A percentile compares a stretch with the other conserved stretches of the same genome.
These are phyloP conservation scores for Talaromyces funiculosus DNA, from an alignment of 2,329 filamentous ascomycete genomes.

Conservation along the genomic window DNA sequence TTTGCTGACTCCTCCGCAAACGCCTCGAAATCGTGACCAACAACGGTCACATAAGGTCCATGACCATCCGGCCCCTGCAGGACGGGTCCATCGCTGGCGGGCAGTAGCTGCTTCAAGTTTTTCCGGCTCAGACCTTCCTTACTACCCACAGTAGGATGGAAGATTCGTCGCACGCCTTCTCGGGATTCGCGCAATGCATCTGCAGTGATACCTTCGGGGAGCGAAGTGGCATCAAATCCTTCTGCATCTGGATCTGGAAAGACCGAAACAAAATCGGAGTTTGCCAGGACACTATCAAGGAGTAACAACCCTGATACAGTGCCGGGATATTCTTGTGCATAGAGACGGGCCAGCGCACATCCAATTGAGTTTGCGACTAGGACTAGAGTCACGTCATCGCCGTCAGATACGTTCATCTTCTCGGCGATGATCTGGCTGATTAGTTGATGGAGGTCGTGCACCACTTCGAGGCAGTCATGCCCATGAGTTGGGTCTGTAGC, in stretches of 20 bases:
- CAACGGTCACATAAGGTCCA: conserved; percentile 43
- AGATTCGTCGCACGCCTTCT: conserved; percentile 32
- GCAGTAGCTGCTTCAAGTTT: conserved; percentile 41
- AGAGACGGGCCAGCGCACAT: conserved; percentile 49
- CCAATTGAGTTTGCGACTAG: conserved; percentile 52
- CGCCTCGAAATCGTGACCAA: conserved; percentile 50
- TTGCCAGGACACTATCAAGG: conserved; percentile 55
- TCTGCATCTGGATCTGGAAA: conserved; percentile 51
- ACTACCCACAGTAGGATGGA: conserved; percentile 48
- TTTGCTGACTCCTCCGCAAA: conserved; percentile 46
- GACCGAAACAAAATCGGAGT: conserved; percentile 51
- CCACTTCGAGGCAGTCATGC: conserved; percentile 44
- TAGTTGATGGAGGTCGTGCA: conserved; percentile 43
- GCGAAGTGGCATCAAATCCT: conserved; percentile 37
- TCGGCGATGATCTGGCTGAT: conserved; percentile 35
- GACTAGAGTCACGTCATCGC: conserved; percentile 32
- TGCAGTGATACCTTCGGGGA: conserved; percentile 37
- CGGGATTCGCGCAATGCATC: conserved; percentile 33
- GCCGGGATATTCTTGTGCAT: conserved; percentile 43
- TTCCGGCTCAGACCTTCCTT: conserved; percentile 47
- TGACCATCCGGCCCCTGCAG: conserved; percentile 34
- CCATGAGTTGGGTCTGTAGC: conserved; percentile 37
- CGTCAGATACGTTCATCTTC: conserved; percentile 20
- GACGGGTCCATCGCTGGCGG: conserved; percentile 38
- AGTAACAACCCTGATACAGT: conserved; percentile 46